Base-by-base conservation (phyloP, 2,329 filamentous ascomycete species). In the Thelonectria blattea region DNA sequence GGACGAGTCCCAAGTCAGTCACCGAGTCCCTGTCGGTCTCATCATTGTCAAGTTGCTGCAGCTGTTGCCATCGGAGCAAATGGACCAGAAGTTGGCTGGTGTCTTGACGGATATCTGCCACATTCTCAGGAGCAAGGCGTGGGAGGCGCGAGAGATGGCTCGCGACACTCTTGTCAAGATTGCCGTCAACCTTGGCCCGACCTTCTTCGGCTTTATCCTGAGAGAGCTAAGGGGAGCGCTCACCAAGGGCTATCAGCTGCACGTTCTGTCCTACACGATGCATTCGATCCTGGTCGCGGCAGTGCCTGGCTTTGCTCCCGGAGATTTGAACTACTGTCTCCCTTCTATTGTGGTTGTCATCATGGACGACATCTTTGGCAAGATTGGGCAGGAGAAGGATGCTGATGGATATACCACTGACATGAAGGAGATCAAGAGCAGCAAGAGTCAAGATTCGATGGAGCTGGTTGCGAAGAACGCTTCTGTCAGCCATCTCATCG, bases 391-490 rank as follows among this genome's bases (percentile, higher is more conserved):
- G 77, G 94, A 99, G 73, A 99, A 99, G 76, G 95, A 99, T 70
- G 94, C 94, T 0, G 93, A 97, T 69, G 95, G 93, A 54, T 99
- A 99, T 74, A 89, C 90, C 57, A 97, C 88, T 73, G 91, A 94
- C 76, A 97, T 96, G 89, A 97, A 96, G 76, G 95, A 99, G 78
- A 90, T 99, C 58, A 98, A 97, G 80, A 95, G 91, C 76, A 97
- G 91, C 81, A 99, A 98, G 81, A 97, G 93, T 73, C 96, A 93
- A 71, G 96, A 99, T 73, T 96, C 95, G 0, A 96, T 98, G 89
- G 94, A 98, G 75, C 82, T 98, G 15, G 83, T 98, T 65, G 91
- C 95, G 24, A 91, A 89, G 71, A 93, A 89, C 49, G 89, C 92
- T 2, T 94, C 93, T 1, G 82, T 97, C 22, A 81, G 78, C 52